Percentiles rank a stretch among this genome's conserved stretches.
These are phyloP conservation scores for Neofusicoccum cordaticola DNA, from an alignment of 2,329 filamentous ascomycete species.

Conservation along the genomic window DNA sequence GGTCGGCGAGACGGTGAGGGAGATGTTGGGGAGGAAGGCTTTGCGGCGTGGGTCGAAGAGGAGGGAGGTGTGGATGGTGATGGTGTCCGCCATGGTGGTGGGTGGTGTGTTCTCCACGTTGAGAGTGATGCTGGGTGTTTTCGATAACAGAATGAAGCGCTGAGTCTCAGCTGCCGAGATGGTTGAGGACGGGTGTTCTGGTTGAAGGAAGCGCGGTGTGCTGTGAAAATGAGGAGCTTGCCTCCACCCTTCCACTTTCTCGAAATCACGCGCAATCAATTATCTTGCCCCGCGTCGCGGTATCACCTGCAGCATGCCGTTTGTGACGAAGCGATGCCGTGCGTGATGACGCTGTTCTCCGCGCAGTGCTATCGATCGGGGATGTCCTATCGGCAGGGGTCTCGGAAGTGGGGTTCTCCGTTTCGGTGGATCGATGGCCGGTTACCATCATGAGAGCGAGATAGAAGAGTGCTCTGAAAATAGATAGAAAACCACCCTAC, in stretches of 20 bases:
- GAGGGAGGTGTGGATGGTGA: conserved; percentile 44
- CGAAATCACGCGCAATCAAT: no score
- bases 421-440: not conserved
- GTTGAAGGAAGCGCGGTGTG: not conserved
- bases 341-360: not conserved
- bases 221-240: not conserved
- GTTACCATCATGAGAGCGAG: no score
- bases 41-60: conserved; percentile 50
- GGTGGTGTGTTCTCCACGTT: not conserved
- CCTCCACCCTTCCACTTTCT: not conserved
- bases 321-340: not conserved
- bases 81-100: not conserved
- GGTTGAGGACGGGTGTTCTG: not conserved
- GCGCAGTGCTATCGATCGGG: not conserved
- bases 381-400: not conserved
- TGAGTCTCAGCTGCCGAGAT: no score
- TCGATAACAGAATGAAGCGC: not conserved
- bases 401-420: not conserved
- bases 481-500: no score
- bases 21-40: conserved; percentile 40
- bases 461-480: no score
- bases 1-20: conserved; percentile 40
- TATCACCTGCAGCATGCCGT: not conserved
- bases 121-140: no score
- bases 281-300: not conserved